Conservation (phyloP, 768 basidiomycete species). For the Phallus indusiatus region DNA sequence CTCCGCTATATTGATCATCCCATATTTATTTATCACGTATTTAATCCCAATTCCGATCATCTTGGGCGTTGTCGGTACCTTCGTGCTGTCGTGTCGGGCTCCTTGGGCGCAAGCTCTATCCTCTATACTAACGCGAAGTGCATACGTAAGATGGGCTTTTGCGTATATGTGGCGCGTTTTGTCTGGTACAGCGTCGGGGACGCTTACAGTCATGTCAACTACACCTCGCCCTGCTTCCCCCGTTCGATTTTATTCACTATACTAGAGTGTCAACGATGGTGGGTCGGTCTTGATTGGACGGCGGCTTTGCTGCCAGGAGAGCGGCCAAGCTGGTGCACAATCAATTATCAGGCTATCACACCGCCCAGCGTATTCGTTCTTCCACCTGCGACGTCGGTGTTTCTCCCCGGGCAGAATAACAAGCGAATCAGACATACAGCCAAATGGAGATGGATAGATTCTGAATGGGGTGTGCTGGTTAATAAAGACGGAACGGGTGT, state of each 20-base stretch:
- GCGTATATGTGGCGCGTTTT: conserved; percentile 45
- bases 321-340: conserved; percentile 78
- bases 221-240: neutral
- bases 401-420: conserved; percentile 32
- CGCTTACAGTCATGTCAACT: conserved; percentile 15
- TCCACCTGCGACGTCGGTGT: conserved; percentile 51
- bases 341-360: conserved; percentile 47
- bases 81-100: conserved; percentile 53
- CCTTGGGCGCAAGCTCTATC: conserved; percentile 55
- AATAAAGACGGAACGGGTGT: conserved; percentile 42
- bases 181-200: conserved; percentile 33
- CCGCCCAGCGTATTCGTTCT: conserved; percentile 63
- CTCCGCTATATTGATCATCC: conserved; percentile 45
- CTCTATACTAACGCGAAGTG: conserved; percentile 49
- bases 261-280: conserved; percentile 94
- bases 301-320: conserved; percentile 84
- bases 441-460: conserved; percentile 83
- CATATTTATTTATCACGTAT: conserved; percentile 58
- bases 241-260: conserved; percentile 80
- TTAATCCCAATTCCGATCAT: conserved; percentile 54
- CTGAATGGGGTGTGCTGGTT: conserved; percentile 78
- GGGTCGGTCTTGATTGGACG: conserved; percentile 96
- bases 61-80: conserved; percentile 47
- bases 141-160: conserved; percentile 55
- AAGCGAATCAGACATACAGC: conserved; percentile 59